Percentiles rank a stretch among this genome's conserved stretches.
phyloP scores from a whole-genome alignment of 257 asterid genomes.

The Penstemon eatonii region DNA sequence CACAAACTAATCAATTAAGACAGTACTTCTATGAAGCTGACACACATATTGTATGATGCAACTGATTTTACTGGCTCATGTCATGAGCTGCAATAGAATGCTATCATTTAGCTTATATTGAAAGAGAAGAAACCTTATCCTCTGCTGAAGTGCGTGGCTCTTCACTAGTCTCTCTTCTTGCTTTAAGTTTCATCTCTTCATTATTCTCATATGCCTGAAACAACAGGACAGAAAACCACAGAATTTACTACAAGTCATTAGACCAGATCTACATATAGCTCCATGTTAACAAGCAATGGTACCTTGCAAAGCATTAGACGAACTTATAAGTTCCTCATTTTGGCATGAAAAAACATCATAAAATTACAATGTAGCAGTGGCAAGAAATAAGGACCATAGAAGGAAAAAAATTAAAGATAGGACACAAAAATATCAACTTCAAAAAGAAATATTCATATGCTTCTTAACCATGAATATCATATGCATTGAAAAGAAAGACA shows the following conservation, averaged over 20 bases:
- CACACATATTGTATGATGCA: slow-evolving; percentile 20
- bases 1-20: slow-evolving; percentile 9
- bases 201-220: slow-evolving; percentile 73
- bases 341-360: neutral
- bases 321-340: neutral
- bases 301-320: slow-evolving; percentile 14
- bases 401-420: neutral
- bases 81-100: slow-evolving; percentile 23
- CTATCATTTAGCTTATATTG: slow-evolving; percentile 15
- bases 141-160: slow-evolving; percentile 46
- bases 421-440: neutral
- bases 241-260: slow-evolving; percentile 13
- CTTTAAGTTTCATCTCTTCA: slow-evolving; percentile 61
- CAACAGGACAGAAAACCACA: slow-evolving; percentile 22
- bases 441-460: neutral
- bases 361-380: neutral
- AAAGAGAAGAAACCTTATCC: slow-evolving; percentile 61
- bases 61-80: slow-evolving; percentile 26
- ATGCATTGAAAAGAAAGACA: neutral
- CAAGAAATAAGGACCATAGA: slow-evolving; percentile 8
- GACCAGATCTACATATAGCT: slow-evolving; percentile 11
- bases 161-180: slow-evolving; percentile 59
- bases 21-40: slow-evolving; percentile 19
- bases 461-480: neutral
- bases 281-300: slow-evolving; percentile 24